These are phyloP conservation scores for Saccharum hybrid DNA, from an alignment of 202 grass and related monocot genomes.

Conservation along the genomic window DNA sequence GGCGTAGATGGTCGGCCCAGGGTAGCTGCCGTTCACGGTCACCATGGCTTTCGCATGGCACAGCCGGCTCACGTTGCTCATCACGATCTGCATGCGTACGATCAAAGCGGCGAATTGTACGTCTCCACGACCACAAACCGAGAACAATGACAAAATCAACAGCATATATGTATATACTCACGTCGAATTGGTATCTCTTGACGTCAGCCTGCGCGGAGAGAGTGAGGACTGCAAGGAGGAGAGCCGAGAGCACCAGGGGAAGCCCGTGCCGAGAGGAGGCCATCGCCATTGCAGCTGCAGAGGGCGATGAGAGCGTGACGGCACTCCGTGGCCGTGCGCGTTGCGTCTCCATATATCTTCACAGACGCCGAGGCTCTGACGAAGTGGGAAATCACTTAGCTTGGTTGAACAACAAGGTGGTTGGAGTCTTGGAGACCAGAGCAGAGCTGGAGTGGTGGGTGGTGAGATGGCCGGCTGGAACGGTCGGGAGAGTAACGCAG, in stretches of 20 bases:
- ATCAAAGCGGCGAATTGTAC: too few species aligned
- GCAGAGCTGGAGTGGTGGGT: too few species aligned
- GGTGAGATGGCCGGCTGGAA: neutral
- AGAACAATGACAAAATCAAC: neutral
- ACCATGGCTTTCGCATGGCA: constrained; percentile 61
- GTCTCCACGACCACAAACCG: too few species aligned
- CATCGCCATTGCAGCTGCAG: constrained; percentile 13
- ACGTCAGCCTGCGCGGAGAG: constrained; percentile 44
- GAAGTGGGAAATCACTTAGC: neutral
- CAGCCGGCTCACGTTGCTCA: constrained; percentile 66
- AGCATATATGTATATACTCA: constrained; percentile 30
- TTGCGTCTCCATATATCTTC: constrained; percentile 22
- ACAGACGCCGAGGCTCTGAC: neutral
- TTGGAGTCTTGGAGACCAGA: too few species aligned
- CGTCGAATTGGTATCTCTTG: constrained; percentile 74
- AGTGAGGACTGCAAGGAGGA: constrained; percentile 33
- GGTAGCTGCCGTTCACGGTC: constrained; percentile 63
- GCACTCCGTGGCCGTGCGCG: neutral
- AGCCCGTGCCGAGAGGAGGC: constrained; percentile 13
- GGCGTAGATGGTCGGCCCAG: constrained; percentile 65
- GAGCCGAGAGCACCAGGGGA: constrained; percentile 7
- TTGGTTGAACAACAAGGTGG: too few species aligned
- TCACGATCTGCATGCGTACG: constrained; percentile 44
- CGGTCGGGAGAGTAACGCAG: too few species aligned
- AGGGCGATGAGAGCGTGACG: neutral